Evolutionary conservation across 2,329 filamentous ascomycete species (phyloP), one percentile per base, ranked within the genome.

Genomic region (Gaeumannomyces tritici): DNA sequence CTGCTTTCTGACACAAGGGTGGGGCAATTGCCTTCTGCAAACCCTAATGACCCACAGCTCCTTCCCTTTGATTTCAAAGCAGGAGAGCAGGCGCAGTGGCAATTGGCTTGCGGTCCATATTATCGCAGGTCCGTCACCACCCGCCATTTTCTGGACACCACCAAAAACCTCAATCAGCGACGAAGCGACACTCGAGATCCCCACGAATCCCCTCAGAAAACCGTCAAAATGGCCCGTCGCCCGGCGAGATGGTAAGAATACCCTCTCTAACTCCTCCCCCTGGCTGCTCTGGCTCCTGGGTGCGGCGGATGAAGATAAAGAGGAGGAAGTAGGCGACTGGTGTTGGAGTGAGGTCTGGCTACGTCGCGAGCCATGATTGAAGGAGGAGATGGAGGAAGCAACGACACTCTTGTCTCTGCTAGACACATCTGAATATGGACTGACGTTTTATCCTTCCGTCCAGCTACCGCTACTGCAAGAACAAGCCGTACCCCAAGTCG

Each of bases 391-490:
- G 42, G 21, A n/a, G 9, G 42, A n/a, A n/a, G n/a, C n/a, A n/a
- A n/a, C n/a, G n/a, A n/a, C n/a, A n/a, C n/a, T n/a, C n/a, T n/a
- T n/a, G n/a, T n/a, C 21, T 51, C 7, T 51, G 21, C 42, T 9
- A 51, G 42, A n/a, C 18, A 51, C 18, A 4, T 21, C 11, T n/a
- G 42, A 7, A 21, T 21, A 18, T n/a, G 18, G 42, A n/a, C 42
- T 51, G 42, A 51, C 42, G n/a, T 51, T n/a, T 7, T n/a, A n/a
- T 11, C 42, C 42, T n/a, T 78, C 95, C 95, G 77, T 90, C 95
- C 86, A 99, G 95, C 86, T 99, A 96, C 88, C 89, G 95, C 78
- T 99, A 99, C 90, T 99, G 95, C 93, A 99, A 99, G 91, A 99
- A 98, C 89, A 97, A 97, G 89, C 91, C 93, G 80, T 98, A 97